These are phyloP conservation scores for Erigeron canadensis DNA, from an alignment of 129 eudicot species.

Conservation along the genomic window DNA sequence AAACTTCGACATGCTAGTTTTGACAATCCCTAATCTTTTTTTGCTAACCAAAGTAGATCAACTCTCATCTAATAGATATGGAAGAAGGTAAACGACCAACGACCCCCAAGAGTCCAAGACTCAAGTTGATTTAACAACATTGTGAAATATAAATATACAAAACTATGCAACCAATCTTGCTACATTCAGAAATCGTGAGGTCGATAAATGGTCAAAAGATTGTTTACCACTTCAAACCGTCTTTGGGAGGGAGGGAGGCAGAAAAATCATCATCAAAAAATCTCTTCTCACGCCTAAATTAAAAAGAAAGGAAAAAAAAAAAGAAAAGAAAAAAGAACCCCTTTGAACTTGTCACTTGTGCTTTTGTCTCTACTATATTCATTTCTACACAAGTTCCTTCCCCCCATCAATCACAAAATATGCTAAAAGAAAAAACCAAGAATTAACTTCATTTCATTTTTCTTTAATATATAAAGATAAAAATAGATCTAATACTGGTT, in stretches of 20 bases:
- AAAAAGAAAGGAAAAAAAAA: neutral
- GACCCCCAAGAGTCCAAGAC: no score
- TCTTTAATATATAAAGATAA: slow-evolving; percentile 10
- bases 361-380: slow-evolving; percentile 38
- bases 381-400: slow-evolving; percentile 41
- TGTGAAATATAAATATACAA: no score
- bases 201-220: neutral
- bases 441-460: neutral
- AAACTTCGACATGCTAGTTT: no score
- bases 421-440: slow-evolving; percentile 20
- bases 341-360: slow-evolving; percentile 13
- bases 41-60: no score
- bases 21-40: no score
- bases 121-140: no score
- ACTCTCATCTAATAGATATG: no score
- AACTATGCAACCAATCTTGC: no score
- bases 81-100: no score
- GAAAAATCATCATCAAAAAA: neutral
- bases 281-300: slow-evolving; percentile 27
- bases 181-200: no score
- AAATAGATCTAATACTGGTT: slow-evolving; percentile 15
- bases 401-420: slow-evolving; percentile 28
- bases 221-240: neutral
- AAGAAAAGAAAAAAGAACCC: neutral
- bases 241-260: neutral